Base-by-base conservation (phyloP, 495 filamentous ascomycete genomes). In the Glarea lozoyensis region DNA sequence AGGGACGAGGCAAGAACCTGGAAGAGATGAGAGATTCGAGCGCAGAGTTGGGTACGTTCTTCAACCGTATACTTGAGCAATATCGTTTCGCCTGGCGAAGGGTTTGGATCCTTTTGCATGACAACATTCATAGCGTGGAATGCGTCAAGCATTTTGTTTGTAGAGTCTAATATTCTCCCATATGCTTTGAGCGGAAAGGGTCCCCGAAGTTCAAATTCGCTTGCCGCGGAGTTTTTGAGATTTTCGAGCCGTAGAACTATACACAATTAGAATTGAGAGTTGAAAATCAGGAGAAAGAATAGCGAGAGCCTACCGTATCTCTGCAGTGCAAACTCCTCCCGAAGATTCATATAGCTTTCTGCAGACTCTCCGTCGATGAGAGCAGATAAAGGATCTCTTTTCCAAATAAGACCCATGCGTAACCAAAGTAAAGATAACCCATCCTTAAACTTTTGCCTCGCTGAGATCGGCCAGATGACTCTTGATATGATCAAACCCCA, bases 81-180 rank as follows among this genome's bases (percentile, higher is more conserved):
- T 17, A 77, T 74, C 34, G 80, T 72, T 60, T 96, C 92, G 1
- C 88, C 87, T 36, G 83, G 76, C 10, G 76, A 88, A 13, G 85
- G 75, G 22, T 73, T 75, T 9, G 82, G 70, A 37, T 85, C 82
- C 58, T 90, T 90, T 60, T 82, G 67, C 46, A 95, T 86, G 51
- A 95, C 80, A 2, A 95, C 77, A 52, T 89, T 93, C 82, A 98
- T 94, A 27, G 90, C 86, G 58, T 95, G 84, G 58, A 97, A 94
- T 18, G 84, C 79, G 61, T 97, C 88, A 10, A 96, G 76, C 61
- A 94, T 86, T 30, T 78, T 76, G 32, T 82, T 75, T 2, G 89
- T 94, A 20, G 82, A 81, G 11, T 76, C 72, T 53, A 95, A 70
- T 32, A 96, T 80, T 19, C 76, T 75, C 12, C 73, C 69, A 48